These are phyloP conservation scores for Parsonsia alboflavescens DNA, from an alignment of 257 asterid species.

Conservation along the genomic window DNA sequence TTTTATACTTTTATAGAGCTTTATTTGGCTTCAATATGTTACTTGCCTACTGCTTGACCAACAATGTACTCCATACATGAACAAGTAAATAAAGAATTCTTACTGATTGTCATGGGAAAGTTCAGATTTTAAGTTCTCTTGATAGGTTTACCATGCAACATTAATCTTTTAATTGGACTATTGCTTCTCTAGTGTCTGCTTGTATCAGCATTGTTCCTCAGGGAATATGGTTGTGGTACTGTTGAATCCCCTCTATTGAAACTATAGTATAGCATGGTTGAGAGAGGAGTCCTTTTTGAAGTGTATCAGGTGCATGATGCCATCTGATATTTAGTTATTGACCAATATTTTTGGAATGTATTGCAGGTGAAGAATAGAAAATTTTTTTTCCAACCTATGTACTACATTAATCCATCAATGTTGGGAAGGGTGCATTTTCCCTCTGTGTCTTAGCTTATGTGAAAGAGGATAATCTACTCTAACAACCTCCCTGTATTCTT, in stretches of 20 bases:
- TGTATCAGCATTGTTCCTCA: no score
- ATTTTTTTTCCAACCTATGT: neutral
- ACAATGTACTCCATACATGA: neutral
- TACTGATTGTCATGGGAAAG: neutral
- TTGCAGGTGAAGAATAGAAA: neutral
- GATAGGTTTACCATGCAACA: neutral
- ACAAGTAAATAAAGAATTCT: neutral
- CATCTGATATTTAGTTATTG: neutral
- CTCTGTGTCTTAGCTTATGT: neutral
- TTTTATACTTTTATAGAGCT: neutral
- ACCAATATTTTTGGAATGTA: neutral
- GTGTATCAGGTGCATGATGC: neutral
- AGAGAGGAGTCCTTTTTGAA: neutral
- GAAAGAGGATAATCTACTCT: neutral
- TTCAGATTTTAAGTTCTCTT: no score
- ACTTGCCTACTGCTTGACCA: neutral
- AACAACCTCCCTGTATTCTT: neutral
- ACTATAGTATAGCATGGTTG: no score
- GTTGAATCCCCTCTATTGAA: neutral
- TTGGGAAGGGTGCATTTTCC: neutral
- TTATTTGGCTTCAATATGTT: neutral
- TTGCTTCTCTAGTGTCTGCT: neutral
- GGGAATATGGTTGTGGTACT: no score
- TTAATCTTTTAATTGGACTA: neutral
- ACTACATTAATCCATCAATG: neutral